Evolutionary conservation across 2,329 filamentous ascomycete species (phyloP), one percentile per base, ranked within the genome.

Genomic region (Coniochaeta hoffmannii): DNA sequence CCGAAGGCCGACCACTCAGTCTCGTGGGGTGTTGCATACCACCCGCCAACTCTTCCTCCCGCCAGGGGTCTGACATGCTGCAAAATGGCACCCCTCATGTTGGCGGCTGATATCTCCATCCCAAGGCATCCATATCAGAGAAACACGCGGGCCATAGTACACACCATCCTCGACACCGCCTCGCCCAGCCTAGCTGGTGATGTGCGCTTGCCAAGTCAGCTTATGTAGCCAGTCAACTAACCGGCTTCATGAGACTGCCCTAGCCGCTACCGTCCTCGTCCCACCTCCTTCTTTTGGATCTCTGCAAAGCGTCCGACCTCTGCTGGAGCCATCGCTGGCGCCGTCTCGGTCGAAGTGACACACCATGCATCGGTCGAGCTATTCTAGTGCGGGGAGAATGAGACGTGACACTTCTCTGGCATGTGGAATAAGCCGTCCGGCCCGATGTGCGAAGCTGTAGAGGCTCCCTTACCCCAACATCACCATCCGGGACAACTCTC

Each of bases 331-430:
- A n/a, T n/a, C n/a, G n/a, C n/a, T n/a, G n/a, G n/a, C n/a, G n/a
- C n/a, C n/a, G n/a, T n/a, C n/a, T n/a, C 22, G 11, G 41, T 28
- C n/a, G 24, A 14, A 22, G 19, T 12, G 17, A 41, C 36, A 41
- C 36, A 24, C 36, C 36, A 28, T 46, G 41, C 41, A 26, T 46
- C 41, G 41, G 41, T 46, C 41, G 24, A n/a, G 24, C 22, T 46
- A 46, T 46, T 46, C 24, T 26, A n/a, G 26, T 46, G 41, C 41
- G 41, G 41, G 41, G 41, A 46, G 41, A 46, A 46, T 46, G 41
- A 46, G 41, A 46, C 41, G 15, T 46, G 10, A 46, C 19, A 26
- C 6, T 26, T 19, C 12, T 26, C 22, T 19, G 15, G 41, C 6
- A 28, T 28, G 22, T 26, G 12, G 17, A 28, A 28, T 46, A 28